Evolutionary conservation across 306 rosid genomes (phyloP).

Genomic region (Trifolium pratense): DNA sequence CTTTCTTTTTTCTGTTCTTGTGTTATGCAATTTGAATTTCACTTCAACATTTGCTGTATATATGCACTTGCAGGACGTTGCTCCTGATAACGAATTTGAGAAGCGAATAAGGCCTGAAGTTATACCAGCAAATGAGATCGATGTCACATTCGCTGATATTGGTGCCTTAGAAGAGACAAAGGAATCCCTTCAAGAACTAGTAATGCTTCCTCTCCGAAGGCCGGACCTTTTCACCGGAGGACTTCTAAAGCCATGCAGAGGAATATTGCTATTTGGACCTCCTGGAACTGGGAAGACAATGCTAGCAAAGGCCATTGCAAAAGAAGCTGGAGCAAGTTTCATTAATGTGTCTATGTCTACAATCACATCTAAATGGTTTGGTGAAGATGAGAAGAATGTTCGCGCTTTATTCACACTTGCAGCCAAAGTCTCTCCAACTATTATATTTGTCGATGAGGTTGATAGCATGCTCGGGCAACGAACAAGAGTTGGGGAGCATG

Average conservation of each 20-base stretch:
- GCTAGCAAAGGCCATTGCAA: constrained; percentile 97
- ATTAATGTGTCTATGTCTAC: constrained; percentile 98
- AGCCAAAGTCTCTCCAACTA: constrained; percentile 91
- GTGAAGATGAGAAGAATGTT: constrained; percentile 97
- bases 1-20: not conserved
- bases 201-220: constrained; percentile 93
- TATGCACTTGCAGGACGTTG: constrained; percentile 63
- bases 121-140: constrained; percentile 81
- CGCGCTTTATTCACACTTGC: constrained; percentile 94
- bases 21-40: not conserved
- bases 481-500: constrained; percentile 95
- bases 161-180: constrained; percentile 90
- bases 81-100: constrained; percentile 92
- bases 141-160: constrained; percentile 79
- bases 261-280: constrained; percentile 90
- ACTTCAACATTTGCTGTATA: constrained; percentile 22
- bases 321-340: constrained; percentile 98
- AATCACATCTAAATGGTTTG: constrained; percentile 98
- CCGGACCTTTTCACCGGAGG: constrained; percentile 98
- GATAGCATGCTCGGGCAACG: constrained; percentile 99
- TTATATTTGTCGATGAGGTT: constrained; percentile 96
- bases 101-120: constrained; percentile 96
- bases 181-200: constrained; percentile 96
- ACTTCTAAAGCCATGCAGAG: constrained; percentile 91
- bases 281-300: constrained; percentile 99